Conservation (phyloP, 2,329 filamentous ascomycete genomes). For the Xylariaceae sp. region DNA sequence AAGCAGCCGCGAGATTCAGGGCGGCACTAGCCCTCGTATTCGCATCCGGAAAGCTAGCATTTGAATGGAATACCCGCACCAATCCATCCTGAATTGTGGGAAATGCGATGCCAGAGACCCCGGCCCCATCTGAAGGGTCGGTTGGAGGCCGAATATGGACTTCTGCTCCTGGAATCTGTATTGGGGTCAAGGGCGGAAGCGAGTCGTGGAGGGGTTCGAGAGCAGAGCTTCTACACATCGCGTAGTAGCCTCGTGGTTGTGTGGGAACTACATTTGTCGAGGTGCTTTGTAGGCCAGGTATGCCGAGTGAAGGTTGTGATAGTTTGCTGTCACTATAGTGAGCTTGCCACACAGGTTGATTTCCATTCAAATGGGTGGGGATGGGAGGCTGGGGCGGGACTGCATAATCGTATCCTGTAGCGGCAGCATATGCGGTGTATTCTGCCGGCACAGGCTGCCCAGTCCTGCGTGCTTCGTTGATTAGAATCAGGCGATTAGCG, state of each 20-base stretch:
- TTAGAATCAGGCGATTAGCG: slow-evolving; percentile 41
- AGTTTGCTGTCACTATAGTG: not conserved
- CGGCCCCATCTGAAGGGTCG: not conserved
- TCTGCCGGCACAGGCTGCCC: slow-evolving; percentile 12
- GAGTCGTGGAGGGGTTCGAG: not conserved
- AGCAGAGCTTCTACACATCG: not conserved
- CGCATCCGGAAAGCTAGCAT: slow-evolving; percentile 1
- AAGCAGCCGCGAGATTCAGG: slow-evolving; percentile 11
- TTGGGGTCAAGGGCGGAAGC: slow-evolving; percentile 2
- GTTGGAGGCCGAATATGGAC: slow-evolving; percentile 14
- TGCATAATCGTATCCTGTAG: not conserved
- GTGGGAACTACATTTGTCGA: not conserved
- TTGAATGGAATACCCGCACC: slow-evolving; percentile 14
- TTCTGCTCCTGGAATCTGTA: slow-evolving; percentile 15
- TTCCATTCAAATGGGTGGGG: not conserved
- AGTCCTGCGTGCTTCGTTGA: slow-evolving; percentile 24
- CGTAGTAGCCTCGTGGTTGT: not conserved
- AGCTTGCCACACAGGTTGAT: not conserved
- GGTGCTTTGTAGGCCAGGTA: not conserved
- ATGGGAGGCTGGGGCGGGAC: not conserved
- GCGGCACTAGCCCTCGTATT: slow-evolving; percentile 13
- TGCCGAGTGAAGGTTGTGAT: not conserved
- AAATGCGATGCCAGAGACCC: not conserved
- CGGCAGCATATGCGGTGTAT: not conserved
- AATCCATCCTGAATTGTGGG: slow-evolving; percentile 23